These are phyloP conservation scores for Globisporangium abappressorium DNA, from an alignment of 352 stramenopile species.

Conservation along the genomic window DNA sequence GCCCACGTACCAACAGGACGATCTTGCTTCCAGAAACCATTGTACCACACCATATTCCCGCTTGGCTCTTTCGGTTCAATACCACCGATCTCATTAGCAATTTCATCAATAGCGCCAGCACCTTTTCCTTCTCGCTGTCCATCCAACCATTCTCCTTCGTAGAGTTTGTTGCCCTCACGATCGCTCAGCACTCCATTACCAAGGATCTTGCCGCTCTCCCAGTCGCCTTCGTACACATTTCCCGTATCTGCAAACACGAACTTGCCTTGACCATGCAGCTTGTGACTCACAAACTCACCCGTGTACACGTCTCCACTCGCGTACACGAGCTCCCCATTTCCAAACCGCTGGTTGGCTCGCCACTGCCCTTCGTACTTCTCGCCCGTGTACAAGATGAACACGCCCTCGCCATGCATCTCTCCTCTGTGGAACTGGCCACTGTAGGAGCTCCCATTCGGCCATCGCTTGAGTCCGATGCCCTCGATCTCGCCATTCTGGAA, in stretches of 20 bases:
- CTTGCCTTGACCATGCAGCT: conserved; percentile 35
- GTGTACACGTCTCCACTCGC: conserved; percentile 35
- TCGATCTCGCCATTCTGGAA: conserved; percentile 67
- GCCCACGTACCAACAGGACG: conserved; percentile 21
- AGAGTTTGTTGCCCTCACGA: conserved; percentile 17
- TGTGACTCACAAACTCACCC: conserved; percentile 41
- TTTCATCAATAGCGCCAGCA: background rate
- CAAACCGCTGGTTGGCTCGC: conserved; percentile 41
- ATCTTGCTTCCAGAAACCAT: conserved; percentile 20
- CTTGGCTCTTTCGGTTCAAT: background rate
- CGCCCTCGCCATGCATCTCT: conserved; percentile 53
- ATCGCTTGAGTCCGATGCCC: conserved; percentile 46
- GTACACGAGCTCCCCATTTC: conserved; percentile 33
- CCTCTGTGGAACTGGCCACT: conserved; percentile 49
- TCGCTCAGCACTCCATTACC: conserved; percentile 26
- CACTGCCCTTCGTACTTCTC: conserved; percentile 63
- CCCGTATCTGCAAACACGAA: conserved; percentile 26
- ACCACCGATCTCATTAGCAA: background rate
- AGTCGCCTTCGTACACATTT: conserved; percentile 39
- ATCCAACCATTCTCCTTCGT: conserved; percentile 44
- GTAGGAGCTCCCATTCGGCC: conserved; percentile 56
- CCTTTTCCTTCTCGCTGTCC: conserved; percentile 33
- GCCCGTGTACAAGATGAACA: conserved; percentile 32
- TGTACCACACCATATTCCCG: conserved; percentile 14
- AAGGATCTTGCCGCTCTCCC: conserved; percentile 24